Evolutionary conservation across 73 alveolate species (phyloP), one percentile per base, ranked within the genome.

Genomic region (Symbiodinium natans): DNA sequence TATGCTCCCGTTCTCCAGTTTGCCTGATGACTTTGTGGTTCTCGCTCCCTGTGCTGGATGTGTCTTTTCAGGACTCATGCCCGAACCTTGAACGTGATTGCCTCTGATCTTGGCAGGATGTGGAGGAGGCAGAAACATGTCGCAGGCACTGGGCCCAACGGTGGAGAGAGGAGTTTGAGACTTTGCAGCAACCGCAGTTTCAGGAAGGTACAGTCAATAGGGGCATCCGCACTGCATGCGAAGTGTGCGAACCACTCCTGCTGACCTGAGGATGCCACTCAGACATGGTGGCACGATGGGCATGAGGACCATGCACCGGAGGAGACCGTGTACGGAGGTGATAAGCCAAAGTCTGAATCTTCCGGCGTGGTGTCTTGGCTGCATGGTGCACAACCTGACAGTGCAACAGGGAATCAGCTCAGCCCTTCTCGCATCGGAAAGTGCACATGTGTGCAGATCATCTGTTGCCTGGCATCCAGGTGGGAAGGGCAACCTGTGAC

Each of bases 401-500:
- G n/a, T n/a, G n/a, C n/a, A n/a, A n/a, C n/a, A n/a, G n/a, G n/a
- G n/a, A n/a, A n/a, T n/a, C n/a, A n/a, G n/a, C n/a, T n/a, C n/a
- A n/a, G n/a, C n/a, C n/a, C n/a, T n/a, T n/a, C n/a, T n/a, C n/a
- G n/a, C n/a, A n/a, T n/a, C n/a, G n/a, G n/a, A n/a, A n/a, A n/a
- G n/a, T n/a, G n/a, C n/a, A n/a, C n/a, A n/a, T n/a, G n/a, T n/a
- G n/a, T n/a, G 77, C 77, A 63, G 77, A 27, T 1, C 40, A 3
- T n/a, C n/a, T n/a, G n/a, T n/a, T n/a, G n/a, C n/a, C n/a, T n/a
- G n/a, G n/a, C n/a, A n/a, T n/a, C n/a, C n/a, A n/a, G n/a, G 87
- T 89, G n/a, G 96, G 96, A 7, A 63, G 96, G 68, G 96, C 41
- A 40, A 68, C 31, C 9, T 15, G 42, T 5, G 96, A 89, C 77